Evolutionary conservation across 441 rosid genomes (phyloP).

Genomic region (Bruguiera hainesii): DNA sequence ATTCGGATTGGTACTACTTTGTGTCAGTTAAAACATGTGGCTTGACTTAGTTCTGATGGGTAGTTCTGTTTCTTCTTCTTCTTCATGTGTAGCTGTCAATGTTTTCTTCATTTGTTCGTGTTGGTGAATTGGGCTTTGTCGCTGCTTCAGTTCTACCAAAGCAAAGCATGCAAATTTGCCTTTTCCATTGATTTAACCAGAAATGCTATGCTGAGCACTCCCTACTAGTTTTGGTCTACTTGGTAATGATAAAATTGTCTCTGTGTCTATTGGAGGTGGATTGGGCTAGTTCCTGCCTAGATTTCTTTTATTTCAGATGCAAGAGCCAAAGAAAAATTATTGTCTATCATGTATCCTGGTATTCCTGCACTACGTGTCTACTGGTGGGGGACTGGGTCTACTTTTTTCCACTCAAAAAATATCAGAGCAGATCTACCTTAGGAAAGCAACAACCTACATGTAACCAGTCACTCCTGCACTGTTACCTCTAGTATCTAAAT

Average conservation of each 20-base stretch:
- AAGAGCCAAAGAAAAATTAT: too few relatives aligned
- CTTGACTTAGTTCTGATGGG: conserved; percentile 3
- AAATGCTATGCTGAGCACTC: neutral
- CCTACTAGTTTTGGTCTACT: neutral
- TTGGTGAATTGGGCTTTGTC: neutral
- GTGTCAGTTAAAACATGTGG: conserved; percentile 11
- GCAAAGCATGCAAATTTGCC: neutral
- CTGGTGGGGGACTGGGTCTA: too few relatives aligned
- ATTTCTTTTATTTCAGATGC: neutral
- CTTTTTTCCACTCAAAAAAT: too few relatives aligned
- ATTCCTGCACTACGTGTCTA: too few relatives aligned
- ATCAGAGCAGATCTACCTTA: too few relatives aligned
- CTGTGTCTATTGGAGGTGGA: neutral
- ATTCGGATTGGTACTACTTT: conserved; percentile 3
- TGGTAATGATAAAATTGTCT: neutral
- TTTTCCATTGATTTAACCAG: neutral
- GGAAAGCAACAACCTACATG: too few relatives aligned
- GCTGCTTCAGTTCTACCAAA: neutral
- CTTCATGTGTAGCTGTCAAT: neutral
- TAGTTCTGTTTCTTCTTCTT: neutral
- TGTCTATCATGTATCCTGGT: too few relatives aligned
- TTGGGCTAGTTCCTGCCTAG: too few relatives aligned
- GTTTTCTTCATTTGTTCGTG: neutral
- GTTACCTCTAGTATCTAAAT: too few relatives aligned
- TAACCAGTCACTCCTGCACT: too few relatives aligned